Conservation (phyloP, 116 monocot genomes). For the Papilionanthe hybrid region DNA sequence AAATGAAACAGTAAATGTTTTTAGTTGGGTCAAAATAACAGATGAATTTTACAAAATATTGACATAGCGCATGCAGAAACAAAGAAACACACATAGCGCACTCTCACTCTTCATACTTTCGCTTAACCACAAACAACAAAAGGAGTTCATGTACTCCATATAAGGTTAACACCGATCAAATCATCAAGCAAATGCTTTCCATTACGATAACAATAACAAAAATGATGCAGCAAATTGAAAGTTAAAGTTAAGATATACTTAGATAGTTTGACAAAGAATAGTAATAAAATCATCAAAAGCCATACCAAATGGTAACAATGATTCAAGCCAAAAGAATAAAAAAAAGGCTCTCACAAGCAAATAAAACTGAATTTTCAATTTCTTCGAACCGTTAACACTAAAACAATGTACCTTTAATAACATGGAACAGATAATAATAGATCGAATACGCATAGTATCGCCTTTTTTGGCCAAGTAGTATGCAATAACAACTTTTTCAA, state of each 20-base stretch:
- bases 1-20: neutral
- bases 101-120: neutral
- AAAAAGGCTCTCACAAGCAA: no score
- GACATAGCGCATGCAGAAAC: neutral
- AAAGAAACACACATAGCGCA: neutral
- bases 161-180: neutral
- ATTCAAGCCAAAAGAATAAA: neutral
- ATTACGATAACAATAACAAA: no score
- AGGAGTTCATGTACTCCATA: neutral
- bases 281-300: neutral
- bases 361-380: no score
- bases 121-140: neutral
- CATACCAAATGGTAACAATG: neutral
- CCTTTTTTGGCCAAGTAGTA: no score
- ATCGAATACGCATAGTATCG: no score
- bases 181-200: neutral
- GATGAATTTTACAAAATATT: neutral
- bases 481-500: neutral
- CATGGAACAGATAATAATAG: no score
- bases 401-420: no score
- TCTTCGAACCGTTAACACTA: neutral
- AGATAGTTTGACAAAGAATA: neutral
- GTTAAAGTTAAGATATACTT: neutral
- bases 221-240: neutral
- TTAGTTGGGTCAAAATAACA: constrained; percentile 1